phyloP scores from a whole-genome alignment of 1,284 basidiomycete genomes.

The Phaffia rhodozyma region DNA sequence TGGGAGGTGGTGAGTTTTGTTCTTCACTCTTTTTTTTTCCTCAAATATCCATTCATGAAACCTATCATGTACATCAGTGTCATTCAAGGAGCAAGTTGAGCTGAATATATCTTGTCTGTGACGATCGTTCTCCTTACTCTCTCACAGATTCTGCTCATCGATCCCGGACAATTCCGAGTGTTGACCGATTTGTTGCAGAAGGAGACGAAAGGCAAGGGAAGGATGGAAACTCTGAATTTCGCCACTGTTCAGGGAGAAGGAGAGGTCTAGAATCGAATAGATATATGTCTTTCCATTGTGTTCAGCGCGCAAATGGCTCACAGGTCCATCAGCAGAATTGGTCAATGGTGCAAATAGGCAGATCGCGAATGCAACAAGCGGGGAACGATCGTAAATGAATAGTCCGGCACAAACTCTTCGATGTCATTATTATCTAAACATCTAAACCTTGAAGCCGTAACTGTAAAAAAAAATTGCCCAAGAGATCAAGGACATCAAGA shows the following conservation, averaged over 20 bases:
- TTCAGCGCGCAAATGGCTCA: no score
- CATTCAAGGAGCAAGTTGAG: not conserved
- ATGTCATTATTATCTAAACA: no score
- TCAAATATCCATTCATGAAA: conserved; percentile 9
- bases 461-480: not conserved
- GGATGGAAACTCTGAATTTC: conserved; percentile 69
- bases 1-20: conserved; percentile 74
- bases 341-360: no score
- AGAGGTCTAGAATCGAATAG: conserved; percentile 14
- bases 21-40: conserved; percentile 2
- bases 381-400: no score
- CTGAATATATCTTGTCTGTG: not conserved
- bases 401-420: no score
- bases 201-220: conserved; percentile 67
- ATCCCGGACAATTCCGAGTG: conserved; percentile 78
- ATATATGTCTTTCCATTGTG: not conserved
- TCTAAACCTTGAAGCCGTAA: conserved; percentile 68
- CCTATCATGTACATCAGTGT: not conserved
- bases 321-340: no score
- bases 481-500: not conserved
- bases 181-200: conserved; percentile 82
- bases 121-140: not conserved
- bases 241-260: conserved; percentile 38
- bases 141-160: conserved; percentile 70
- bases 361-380: no score